Percentiles rank a stretch among this genome's conserved stretches.
phyloP scores from a whole-genome alignment of 2,329 filamentous ascomycete species.

The Rhynchosporium agropyri region DNA sequence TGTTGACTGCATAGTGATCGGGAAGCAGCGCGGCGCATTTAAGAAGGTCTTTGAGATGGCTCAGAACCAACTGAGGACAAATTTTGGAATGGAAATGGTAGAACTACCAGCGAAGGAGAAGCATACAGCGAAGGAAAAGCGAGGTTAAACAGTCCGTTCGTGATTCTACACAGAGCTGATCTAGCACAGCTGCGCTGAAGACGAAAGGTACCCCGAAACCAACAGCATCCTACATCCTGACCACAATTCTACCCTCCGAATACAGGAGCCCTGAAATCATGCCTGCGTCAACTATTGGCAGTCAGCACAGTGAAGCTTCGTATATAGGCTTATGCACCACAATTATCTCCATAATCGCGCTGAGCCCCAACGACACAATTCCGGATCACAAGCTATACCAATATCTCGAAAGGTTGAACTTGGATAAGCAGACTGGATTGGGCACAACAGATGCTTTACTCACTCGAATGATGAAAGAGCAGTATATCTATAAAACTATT shows the following conservation, averaged over 20 bases:
- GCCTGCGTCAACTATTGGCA: constrained; percentile 67
- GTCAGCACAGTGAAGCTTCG: constrained; percentile 68
- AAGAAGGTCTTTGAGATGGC: constrained; percentile 75
- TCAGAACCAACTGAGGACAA: constrained; percentile 67
- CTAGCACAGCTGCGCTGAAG: constrained; percentile 42
- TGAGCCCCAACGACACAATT: constrained; percentile 69
- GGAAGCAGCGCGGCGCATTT: constrained; percentile 67
- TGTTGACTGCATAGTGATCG: constrained; percentile 29
- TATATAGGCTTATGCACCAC: constrained; percentile 83
- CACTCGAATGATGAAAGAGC: constrained; percentile 75
- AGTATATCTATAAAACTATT: constrained; percentile 78
- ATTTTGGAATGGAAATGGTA: constrained; percentile 91
- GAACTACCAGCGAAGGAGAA: constrained; percentile 84
- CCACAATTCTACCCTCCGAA: constrained; percentile 67
- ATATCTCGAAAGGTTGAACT: constrained; percentile 74
- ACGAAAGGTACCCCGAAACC: constrained; percentile 53
- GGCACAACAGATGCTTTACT: constrained; percentile 77
- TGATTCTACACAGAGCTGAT: constrained; percentile 35
- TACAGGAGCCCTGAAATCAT: constrained; percentile 72
- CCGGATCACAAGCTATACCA: constrained; percentile 78
- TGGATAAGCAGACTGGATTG: constrained; percentile 70
- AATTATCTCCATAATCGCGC: constrained; percentile 73
- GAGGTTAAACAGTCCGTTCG: constrained; percentile 60
- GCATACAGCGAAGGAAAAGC: constrained; percentile 75
- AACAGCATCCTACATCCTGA: constrained; percentile 76